Evolutionary conservation across 1,284 basidiomycete genomes (phyloP).

Genomic region (Caloboletus inedulis): DNA sequence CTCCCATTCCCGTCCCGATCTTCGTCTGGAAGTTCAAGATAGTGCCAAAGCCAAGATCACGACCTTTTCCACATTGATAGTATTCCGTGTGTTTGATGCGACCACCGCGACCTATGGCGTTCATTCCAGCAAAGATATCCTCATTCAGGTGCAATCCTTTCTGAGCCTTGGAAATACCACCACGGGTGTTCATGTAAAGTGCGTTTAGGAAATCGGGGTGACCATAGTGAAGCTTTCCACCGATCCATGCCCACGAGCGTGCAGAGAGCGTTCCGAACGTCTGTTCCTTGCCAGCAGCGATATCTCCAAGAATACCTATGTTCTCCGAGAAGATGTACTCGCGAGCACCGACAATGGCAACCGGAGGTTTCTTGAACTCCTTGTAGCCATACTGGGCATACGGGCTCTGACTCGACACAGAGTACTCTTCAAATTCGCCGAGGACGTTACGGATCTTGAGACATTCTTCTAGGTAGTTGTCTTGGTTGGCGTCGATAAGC

Average conservation of each 20-base stretch:
- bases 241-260: constrained; percentile 93
- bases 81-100: constrained; percentile 99
- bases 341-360: constrained; percentile 97
- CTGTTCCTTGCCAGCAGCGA: constrained; percentile 99
- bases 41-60: constrained; percentile 98
- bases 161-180: constrained; percentile 98
- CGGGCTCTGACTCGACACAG: constrained; percentile 82
- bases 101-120: constrained; percentile 93
- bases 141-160: constrained; percentile 98
- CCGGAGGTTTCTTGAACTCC: constrained; percentile 85
- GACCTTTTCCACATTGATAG: constrained; percentile 97
- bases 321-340: constrained; percentile 99
- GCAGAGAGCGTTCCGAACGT: constrained; percentile 98
- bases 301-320: constrained; percentile 97
- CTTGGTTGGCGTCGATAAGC: constrained; percentile 99
- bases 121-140: constrained; percentile 99
- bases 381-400: constrained; percentile 87
- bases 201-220: constrained; percentile 99
- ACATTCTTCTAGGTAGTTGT: constrained; percentile 99
- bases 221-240: constrained; percentile 98
- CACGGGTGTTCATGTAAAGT: constrained; percentile 97
- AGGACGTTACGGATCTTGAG: constrained; percentile 99
- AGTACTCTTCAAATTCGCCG: constrained; percentile 95
- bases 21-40: constrained; percentile 99
- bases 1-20: constrained; percentile 99